Evolutionary conservation across 2,329 filamentous ascomycete genomes (phyloP), one percentile per base, ranked within the genome.

Genomic region (Aspergillus floridensis): DNA sequence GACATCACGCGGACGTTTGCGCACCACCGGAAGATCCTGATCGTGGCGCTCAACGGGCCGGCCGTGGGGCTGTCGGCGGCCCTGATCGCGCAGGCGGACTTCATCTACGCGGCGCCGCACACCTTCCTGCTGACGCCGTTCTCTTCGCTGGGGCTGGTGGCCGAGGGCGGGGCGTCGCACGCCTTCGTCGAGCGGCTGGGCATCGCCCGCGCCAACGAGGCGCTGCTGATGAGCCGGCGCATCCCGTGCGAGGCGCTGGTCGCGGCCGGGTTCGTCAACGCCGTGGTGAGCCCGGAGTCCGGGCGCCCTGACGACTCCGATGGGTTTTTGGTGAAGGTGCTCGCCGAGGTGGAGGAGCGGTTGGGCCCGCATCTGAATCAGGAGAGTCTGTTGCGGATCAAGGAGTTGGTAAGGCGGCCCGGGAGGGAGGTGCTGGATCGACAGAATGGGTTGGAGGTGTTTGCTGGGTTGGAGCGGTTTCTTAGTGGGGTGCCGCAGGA

Each of bases 111-210:
- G 72, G 83, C 89, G 0, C 92, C 93, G 0, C 84, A 89, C 66
- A 80, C 92, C 31, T 99, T 92, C 77, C 81, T 98, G 26, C 86
- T 98, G 26, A 96, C 93, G 1, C 95, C 95, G 4, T 98, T 98
- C 78, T 89, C 88, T 4, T 93, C 90, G 1, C 84, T 98, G 1
- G 93, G 95, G 1, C 85, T 99, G 1, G 93, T 98, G 0, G 85
- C 92, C 57, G 95, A 98, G 79, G 95, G 93, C 46, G 91, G 89
- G 50, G 87, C 92, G 0, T 91, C 87, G 16, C 81, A 87, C 57
- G 91, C 88, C 0, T 88, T 98, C 59, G 91, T 95, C 14, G 84
- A 89, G 68, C 81, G 93, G 0, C 81, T 98, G 24, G 95, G 95
- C 1, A 84, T 92, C 53, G 80, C 85, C 59, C 90, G 91, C 72